A percentile compares a stretch with the other conserved stretches of the same genome.
Conservation (phyloP, 2,329 filamentous ascomycete genomes). For the Rhytidhysteron rufulum region DNA sequence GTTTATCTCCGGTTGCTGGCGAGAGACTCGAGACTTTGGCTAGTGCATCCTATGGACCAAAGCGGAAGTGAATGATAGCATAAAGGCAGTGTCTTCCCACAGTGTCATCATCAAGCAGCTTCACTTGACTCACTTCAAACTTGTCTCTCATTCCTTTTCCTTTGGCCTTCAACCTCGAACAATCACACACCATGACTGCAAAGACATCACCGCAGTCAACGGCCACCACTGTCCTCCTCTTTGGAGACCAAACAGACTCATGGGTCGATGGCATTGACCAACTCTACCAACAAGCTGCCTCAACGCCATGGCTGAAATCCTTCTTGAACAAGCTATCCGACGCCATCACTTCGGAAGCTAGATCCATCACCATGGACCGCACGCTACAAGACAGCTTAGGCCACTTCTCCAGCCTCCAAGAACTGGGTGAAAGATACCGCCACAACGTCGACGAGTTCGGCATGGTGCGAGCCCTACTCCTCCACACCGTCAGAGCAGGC, state of each 20-base stretch:
- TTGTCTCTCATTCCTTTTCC: too few relatives aligned
- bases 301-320: constrained; percentile 11
- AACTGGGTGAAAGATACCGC: constrained; percentile 9
- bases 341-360: constrained; percentile 8
- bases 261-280: constrained; percentile 11
- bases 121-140: too few relatives aligned
- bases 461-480: neutral
- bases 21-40: too few relatives aligned
- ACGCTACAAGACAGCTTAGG: constrained; percentile 9
- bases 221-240: constrained; percentile 8
- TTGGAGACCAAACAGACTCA: constrained; percentile 12
- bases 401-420: constrained; percentile 9
- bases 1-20: too few relatives aligned
- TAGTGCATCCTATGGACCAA: too few relatives aligned
- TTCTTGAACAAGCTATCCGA: constrained; percentile 7
- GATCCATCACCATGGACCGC: constrained; percentile 7
- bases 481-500: neutral
- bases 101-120: too few relatives aligned
- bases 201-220: too few relatives aligned
- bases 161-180: too few relatives aligned
- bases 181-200: too few relatives aligned
- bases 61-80: too few relatives aligned
- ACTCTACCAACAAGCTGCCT: constrained; percentile 8
- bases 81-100: too few relatives aligned
- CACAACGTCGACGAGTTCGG: constrained; percentile 5